Evolutionary conservation across 257 asterid species (phyloP), one percentile per base, ranked within the genome.

Genomic region (Echites panduratus): DNA sequence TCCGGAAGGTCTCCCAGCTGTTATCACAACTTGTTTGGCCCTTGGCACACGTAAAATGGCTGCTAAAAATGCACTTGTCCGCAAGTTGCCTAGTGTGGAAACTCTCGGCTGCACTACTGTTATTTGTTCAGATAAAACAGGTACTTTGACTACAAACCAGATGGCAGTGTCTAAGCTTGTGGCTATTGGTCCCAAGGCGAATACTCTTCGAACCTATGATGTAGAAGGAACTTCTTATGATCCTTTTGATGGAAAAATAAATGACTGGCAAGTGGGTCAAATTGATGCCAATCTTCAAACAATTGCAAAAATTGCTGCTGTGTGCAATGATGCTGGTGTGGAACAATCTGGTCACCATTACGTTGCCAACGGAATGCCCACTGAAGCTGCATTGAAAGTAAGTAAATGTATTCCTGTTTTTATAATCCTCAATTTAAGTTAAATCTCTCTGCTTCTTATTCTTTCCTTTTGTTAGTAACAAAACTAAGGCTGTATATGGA

Each of bases 41-140:
- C 97, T 95, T 71, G 99, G 99, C 66, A 95, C 99, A 1, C 92
- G 99, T 40, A 95, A 95, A 87, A 95, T 95, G 99, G 99, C 99
- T 80, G 98, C 98, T 73, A 92, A 95, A 85, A 95, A 95, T 80
- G 99, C 99, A 48, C 99, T 95, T 67, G 99, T 95, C 75, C 96
- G 99, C 64, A 95, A 92, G 90, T 81, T 95, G 85, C 98, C 99
- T 11, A 95, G 99, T 81, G 99, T 95, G 68, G 99, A 95, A 84
- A 95, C 98, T 75, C 98, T 95, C 78, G 99, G 99, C 68, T 95
- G 99, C 83, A 95, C 99, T 40, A 95, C 98, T 63, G 99, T 95
- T 66, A 95, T 95, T 74, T 95, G 99, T 84, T 95, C 99, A 7
- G 99, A 95, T 78, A 95, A 95, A 82, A 92, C 98, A 9, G 99